Evolutionary conservation across 2,329 filamentous ascomycete genomes (phyloP).

Genomic region (Zymoseptoria tritici): DNA sequence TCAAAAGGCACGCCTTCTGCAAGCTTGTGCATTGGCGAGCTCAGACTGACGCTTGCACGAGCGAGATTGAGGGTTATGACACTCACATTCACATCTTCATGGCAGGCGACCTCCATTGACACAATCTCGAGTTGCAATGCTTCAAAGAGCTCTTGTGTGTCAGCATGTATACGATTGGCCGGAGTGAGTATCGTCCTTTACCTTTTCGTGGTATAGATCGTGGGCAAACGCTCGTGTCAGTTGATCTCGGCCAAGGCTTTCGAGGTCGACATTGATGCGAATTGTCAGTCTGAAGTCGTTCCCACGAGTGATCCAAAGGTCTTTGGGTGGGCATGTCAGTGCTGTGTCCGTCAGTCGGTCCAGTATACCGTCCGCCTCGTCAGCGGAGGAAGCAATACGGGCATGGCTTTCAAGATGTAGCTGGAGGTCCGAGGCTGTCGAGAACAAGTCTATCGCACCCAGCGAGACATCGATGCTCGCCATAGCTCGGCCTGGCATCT

Average conservation of each 20-base stretch:
- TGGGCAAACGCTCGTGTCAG: conserved; percentile 7
- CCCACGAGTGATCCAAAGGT: conserved; percentile 29
- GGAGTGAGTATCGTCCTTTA: neutral
- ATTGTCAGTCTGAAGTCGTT: conserved; percentile 27
- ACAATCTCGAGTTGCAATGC: conserved; percentile 9
- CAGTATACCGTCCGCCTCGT: conserved; percentile 6
- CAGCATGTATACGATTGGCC: neutral
- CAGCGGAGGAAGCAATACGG: conserved; percentile 16
- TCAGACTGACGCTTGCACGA: conserved; percentile 13
- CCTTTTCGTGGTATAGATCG: conserved; percentile 6
- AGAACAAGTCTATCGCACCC: conserved; percentile 11
- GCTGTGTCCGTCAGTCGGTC: conserved; percentile 4
- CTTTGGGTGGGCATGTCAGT: conserved; percentile 2
- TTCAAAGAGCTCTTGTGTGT: conserved; percentile 15
- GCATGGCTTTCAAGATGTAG: conserved; percentile 16
- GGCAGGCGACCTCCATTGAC: conserved; percentile 11
- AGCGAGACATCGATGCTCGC: neutral
- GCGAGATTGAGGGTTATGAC: conserved; percentile 18
- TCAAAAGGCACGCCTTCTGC: conserved; percentile 16
- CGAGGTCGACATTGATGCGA: conserved; percentile 2
- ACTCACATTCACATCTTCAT: neutral
- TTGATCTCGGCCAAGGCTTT: neutral
- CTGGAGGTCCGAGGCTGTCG: conserved; percentile 14
- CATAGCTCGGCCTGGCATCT: neutral
- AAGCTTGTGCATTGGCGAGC: conserved; percentile 16